phyloP scores from a whole-genome alignment of 208 protist species.

The Wallacemonas rigidus region DNA sequence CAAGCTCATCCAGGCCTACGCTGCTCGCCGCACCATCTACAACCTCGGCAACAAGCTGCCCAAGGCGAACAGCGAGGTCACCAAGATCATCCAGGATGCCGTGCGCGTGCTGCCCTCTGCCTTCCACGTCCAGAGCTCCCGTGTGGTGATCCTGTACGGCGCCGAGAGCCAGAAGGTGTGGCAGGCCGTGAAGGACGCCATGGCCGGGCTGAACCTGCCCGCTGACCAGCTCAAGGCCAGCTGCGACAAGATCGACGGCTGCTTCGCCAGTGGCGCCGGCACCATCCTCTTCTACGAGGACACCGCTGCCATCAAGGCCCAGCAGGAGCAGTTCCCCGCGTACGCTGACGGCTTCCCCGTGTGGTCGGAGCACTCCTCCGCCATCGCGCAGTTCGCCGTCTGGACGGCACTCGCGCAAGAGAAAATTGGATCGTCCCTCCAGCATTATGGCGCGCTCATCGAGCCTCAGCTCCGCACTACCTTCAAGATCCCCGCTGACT shows the following conservation, averaged over 20 bases:
- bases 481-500: conserved; percentile 44
- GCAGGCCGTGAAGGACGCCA: conserved; percentile 39
- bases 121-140: conserved; percentile 64
- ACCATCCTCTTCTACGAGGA: conserved; percentile 70
- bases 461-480: conserved; percentile 25
- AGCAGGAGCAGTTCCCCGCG: conserved; percentile 41
- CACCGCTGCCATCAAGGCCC: conserved; percentile 26
- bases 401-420: conserved; percentile 54
- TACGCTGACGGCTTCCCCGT: conserved; percentile 48
- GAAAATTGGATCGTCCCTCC: conserved; percentile 42
- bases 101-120: conserved; percentile 44
- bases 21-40: conserved; percentile 49
- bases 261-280: conserved; percentile 53
- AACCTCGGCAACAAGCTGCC: conserved; percentile 39
- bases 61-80: conserved; percentile 27
- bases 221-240: conserved; percentile 31
- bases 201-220: conserved; percentile 22
- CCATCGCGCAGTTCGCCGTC: conserved; percentile 58
- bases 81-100: conserved; percentile 34
- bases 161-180: conserved; percentile 56
- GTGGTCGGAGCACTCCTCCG: conserved; percentile 48
- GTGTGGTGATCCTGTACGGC: conserved; percentile 58
- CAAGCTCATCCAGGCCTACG: conserved; percentile 23
- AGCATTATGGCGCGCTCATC: conserved; percentile 66
- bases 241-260: conserved; percentile 42